These are phyloP conservation scores for Brettanomyces naardenensis DNA, from an alignment of 805 yeast species.

Conservation along the genomic window DNA sequence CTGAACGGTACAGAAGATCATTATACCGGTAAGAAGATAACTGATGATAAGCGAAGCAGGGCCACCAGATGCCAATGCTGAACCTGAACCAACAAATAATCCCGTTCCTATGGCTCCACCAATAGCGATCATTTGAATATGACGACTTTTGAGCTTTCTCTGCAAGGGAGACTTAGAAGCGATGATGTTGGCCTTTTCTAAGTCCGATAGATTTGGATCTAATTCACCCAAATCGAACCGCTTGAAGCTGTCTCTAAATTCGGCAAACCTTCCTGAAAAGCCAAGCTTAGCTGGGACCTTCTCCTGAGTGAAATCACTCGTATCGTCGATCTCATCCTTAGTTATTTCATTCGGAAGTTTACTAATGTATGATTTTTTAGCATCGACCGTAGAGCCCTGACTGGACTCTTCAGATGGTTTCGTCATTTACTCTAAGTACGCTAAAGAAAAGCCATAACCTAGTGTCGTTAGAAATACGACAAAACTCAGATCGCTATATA, in stretches of 20 bases:
- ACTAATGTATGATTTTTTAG: too few species aligned
- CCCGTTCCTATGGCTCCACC: conserved; percentile 82
- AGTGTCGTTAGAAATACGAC: too few species aligned
- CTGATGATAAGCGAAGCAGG: conserved; percentile 59
- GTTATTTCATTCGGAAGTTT: too few species aligned
- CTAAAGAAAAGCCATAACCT: too few species aligned
- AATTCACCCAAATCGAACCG: conserved; percentile 7
- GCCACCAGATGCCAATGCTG: conserved; percentile 53
- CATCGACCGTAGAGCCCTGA: too few species aligned
- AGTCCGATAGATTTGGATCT: conserved; percentile 21
- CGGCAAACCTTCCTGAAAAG: neutral
- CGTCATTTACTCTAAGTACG: too few species aligned
- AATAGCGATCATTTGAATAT: conserved; percentile 68
- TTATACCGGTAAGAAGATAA: conserved; percentile 48
- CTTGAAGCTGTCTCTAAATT: conserved; percentile 18
- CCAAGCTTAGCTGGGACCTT: neutral
- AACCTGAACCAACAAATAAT: conserved; percentile 62
- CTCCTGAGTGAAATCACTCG: too few species aligned
- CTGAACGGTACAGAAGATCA: conserved; percentile 53
- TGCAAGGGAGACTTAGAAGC: conserved; percentile 40
- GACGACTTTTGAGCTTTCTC: conserved; percentile 48
- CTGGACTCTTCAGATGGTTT: too few species aligned
- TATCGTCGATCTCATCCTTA: too few species aligned
- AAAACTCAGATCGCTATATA: too few species aligned
- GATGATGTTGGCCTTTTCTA: conserved; percentile 34